Conservation (phyloP, 202 grass and related monocot species). For the Dendrocalamus latiflorus region DNA sequence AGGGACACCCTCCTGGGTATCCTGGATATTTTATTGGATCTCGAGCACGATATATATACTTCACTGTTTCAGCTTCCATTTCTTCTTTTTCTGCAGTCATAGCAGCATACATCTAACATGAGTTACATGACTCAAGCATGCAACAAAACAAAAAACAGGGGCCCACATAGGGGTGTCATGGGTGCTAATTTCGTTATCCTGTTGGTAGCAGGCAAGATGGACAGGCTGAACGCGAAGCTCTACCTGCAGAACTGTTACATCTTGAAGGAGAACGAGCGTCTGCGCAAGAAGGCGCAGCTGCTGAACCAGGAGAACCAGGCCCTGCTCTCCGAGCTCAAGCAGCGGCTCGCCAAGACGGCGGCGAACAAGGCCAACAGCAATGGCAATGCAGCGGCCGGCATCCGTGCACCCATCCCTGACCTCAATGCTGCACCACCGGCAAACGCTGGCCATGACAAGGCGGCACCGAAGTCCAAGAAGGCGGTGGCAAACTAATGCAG, state of each 20-base stretch:
- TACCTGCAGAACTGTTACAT: constrained; percentile 94
- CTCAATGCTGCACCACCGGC: constrained; percentile 46
- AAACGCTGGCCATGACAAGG: constrained; percentile 29
- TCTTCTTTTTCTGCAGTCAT: not conserved
- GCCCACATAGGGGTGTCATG: not conserved
- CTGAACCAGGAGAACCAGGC: no score
- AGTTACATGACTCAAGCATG: not conserved
- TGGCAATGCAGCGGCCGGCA: not conserved
- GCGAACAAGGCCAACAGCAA: constrained; percentile 7
- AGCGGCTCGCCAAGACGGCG: constrained; percentile 51
- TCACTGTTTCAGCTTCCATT: constrained; percentile 23
- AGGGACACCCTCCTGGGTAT: not conserved
- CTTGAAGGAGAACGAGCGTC: constrained; percentile 92
- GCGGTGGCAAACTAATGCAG: constrained; percentile 19
- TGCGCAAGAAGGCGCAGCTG: constrained; percentile 88
- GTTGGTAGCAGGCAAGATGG: constrained; percentile 47
- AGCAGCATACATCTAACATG: not conserved
- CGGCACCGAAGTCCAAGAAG: constrained; percentile 34
- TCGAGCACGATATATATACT: not conserved
- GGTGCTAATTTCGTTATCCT: constrained; percentile 12
- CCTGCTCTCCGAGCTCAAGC: constrained; percentile 72
- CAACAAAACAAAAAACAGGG: not conserved
- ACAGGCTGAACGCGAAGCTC: constrained; percentile 76
- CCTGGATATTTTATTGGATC: not conserved
- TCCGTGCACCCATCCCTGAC: constrained; percentile 40